A percentile compares a stretch with the other conserved stretches of the same genome.
Conservation (phyloP, 805 yeast genomes). For the Sugiyamaella marilandica region DNA sequence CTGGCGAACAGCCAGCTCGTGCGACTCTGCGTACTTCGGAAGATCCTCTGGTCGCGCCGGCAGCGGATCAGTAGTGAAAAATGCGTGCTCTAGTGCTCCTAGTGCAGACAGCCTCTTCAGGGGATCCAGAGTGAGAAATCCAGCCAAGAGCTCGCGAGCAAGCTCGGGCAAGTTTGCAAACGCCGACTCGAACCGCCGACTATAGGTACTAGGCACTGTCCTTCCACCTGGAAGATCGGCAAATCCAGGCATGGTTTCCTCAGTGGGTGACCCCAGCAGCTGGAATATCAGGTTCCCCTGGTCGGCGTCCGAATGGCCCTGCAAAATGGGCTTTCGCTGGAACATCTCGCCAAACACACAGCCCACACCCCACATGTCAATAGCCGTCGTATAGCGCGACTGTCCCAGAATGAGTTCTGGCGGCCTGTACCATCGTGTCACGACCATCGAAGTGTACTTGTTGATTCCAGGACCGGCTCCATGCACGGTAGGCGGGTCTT, state of each 20-base stretch:
- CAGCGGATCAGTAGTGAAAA: constrained; percentile 61
- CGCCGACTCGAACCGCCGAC: constrained; percentile 39
- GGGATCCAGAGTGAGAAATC: constrained; percentile 68
- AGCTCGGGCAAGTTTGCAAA: constrained; percentile 27
- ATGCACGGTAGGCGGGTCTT: constrained; percentile 49
- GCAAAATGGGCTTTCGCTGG: constrained; percentile 73
- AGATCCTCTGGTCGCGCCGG: constrained; percentile 53
- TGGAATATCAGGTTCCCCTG: constrained; percentile 80
- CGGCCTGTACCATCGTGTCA: constrained; percentile 96
- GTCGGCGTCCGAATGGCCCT: constrained; percentile 80
- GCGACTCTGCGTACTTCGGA: constrained; percentile 79
- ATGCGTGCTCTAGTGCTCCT: constrained; percentile 67
- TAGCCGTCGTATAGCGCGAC: constrained; percentile 82
- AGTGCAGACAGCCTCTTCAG: constrained; percentile 67
- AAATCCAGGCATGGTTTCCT: constrained; percentile 57
- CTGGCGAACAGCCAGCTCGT: constrained; percentile 61
- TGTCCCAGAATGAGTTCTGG: constrained; percentile 91
- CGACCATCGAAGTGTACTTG: constrained; percentile 65
- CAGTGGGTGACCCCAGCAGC: constrained; percentile 74
- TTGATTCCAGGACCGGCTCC: constrained; percentile 41
- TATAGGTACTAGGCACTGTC: constrained; percentile 24
- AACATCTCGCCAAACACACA: constrained; percentile 93
- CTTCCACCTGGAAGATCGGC: constrained; percentile 46
- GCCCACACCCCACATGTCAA: constrained; percentile 97
- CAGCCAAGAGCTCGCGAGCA: constrained; percentile 43